Base-by-base conservation (phyloP, 2,329 filamentous ascomycete species). In the Fusarium camptoceras region DNA sequence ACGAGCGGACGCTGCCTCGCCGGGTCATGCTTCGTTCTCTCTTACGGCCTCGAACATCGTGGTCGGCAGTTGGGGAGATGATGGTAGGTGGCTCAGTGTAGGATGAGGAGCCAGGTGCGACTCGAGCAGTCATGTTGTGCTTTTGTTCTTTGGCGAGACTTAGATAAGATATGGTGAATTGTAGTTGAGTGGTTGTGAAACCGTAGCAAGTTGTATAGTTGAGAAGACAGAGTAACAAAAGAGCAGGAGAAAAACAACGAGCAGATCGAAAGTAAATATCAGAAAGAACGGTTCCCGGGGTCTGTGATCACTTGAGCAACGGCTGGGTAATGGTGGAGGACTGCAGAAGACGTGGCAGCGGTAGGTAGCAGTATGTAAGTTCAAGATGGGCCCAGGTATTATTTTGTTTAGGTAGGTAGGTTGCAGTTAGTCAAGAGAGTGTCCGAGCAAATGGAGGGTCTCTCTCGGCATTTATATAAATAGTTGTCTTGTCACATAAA, bases 21-120 rank as follows among this genome's bases (percentile, higher is more conserved):
- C 79, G 76, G 44, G 77, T 79, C 37, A 76, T 75, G 73, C 79
- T 82, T 60, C 81, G 78, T 61, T 80, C 78, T 65, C 81, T 77
- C 70, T 78, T 83, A 64, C 81, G 81, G 30, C 81, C 81, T 61
- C 81, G 77, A 30, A 50, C 56, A 48, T 80, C 78, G 48, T 74
- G 72, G 18, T 79, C 78, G 50, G 66, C 55, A 44, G 67, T 44
- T 46, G 73, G 65, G 12, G 71, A 64, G 28, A 73, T 53, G 14
- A 71, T 69, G 27, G 72, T 58, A 51, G 67, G 48, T 39, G 71
- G 64, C 48, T 79, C 75, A 41, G 68, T 65, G 59, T 73, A 70
- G 54, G 73, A 31, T 43, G 76, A 68, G 37, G 41, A 63, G 54
- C 59, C 59, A 39, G 74, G 60, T 64, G 66, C 65, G 55, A 66